phyloP scores from a whole-genome alignment of 495 filamentous ascomycete genomes.

The Penicillium silybi region DNA sequence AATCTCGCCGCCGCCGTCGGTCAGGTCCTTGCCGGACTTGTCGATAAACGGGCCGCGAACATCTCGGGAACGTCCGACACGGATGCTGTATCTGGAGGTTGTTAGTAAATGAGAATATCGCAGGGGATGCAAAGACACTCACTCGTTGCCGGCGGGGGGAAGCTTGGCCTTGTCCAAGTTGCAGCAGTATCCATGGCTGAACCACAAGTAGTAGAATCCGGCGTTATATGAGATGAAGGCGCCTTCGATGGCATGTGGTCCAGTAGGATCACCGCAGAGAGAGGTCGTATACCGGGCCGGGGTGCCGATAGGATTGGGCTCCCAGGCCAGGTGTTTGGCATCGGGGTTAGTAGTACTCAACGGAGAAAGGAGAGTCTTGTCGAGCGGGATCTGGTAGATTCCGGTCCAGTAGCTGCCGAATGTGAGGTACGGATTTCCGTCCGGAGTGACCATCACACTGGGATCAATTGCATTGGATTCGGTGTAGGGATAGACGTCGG shows the following conservation, averaged over 20 bases:
- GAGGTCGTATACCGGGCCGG: conserved; percentile 23
- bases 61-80: conserved; percentile 36
- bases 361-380: conserved; percentile 32
- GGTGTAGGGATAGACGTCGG: conserved; percentile 47
- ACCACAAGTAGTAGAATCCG: conserved; percentile 68
- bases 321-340: conserved; percentile 31
- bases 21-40: conserved; percentile 31
- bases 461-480: conserved; percentile 72
- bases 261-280: conserved; percentile 34
- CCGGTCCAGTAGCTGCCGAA: conserved; percentile 74
- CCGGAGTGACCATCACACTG: conserved; percentile 48
- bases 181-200: conserved; percentile 67
- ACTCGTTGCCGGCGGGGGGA: conserved; percentile 60
- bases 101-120: conserved; percentile 1
- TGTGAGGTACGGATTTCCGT: conserved; percentile 51
- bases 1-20: conserved; percentile 39
- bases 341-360: conserved; percentile 23
- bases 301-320: conserved; percentile 20
- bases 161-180: conserved; percentile 42
- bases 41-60: conserved; percentile 41
- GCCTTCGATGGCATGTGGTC: conserved; percentile 41
- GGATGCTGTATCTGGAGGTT: conserved; percentile 39
- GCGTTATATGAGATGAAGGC: conserved; percentile 53
- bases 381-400: conserved; percentile 61
- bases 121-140: conserved; percentile 19